Conservation (phyloP, 2,329 filamentous ascomycete species). For the Knoxdaviesia capensis region DNA sequence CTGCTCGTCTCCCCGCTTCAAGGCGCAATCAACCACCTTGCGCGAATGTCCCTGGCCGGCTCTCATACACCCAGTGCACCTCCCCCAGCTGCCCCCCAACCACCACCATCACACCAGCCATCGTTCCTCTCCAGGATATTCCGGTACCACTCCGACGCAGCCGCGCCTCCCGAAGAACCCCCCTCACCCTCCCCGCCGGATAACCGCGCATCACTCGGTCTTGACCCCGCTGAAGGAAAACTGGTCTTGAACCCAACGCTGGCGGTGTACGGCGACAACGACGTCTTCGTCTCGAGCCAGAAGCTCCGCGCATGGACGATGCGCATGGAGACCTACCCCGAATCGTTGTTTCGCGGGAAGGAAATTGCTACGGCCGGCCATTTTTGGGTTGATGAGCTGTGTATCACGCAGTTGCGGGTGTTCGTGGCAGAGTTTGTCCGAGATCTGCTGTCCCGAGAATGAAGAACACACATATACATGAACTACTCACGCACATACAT, state of each 20-base stretch:
- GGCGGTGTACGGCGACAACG: conserved; percentile 53
- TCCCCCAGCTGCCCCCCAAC: conserved; percentile 5
- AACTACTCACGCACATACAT: neutral
- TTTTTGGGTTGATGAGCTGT: conserved; percentile 40
- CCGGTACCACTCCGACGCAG: conserved; percentile 8
- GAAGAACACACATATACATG: too few species aligned
- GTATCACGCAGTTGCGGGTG: conserved; percentile 15
- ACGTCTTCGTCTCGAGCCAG: conserved; percentile 48
- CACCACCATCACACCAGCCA: conserved; percentile 3
- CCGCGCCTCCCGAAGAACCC: conserved; percentile 8
- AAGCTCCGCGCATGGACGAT: conserved; percentile 48
- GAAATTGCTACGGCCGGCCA: conserved; percentile 36
- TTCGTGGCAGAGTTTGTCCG: conserved; percentile 11
- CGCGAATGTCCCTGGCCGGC: conserved; percentile 33
- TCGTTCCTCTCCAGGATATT: neutral
- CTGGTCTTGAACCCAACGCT: conserved; percentile 40
- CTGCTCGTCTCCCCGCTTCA: conserved; percentile 49
- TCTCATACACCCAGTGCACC: neutral
- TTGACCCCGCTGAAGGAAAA: conserved; percentile 26
- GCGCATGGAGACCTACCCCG: conserved; percentile 21
- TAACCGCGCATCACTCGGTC: neutral
- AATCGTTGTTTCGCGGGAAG: conserved; percentile 23
- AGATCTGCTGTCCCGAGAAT: conserved; percentile 3
- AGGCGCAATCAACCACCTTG: conserved; percentile 36
- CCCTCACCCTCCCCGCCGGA: conserved; percentile 8